Percentiles rank a stretch among this genome's conserved stretches.
Conservation (phyloP, 208 protist genomes). For the Herpetomonas muscarum region DNA sequence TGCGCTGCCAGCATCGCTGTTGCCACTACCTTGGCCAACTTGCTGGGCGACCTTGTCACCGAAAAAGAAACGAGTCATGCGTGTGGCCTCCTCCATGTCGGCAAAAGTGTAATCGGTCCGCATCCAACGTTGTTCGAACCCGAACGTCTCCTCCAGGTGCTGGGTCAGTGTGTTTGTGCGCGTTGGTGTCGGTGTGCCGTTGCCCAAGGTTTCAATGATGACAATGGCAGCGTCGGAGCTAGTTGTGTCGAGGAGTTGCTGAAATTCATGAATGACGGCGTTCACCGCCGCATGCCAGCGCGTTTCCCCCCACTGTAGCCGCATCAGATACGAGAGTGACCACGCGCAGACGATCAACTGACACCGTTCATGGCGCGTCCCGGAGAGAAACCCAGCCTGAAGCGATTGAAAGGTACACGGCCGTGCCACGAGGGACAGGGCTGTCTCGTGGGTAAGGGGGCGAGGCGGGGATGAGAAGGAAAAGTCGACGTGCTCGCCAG, state of each 20-base stretch:
- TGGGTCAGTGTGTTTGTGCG: slow-evolving; percentile 62
- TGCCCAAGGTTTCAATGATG: slow-evolving; percentile 79
- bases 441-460: background rate
- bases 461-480: background rate
- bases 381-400: slow-evolving; percentile 32
- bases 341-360: slow-evolving; percentile 72
- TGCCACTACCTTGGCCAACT: slow-evolving; percentile 18
- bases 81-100: slow-evolving; percentile 36
- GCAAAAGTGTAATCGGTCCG: slow-evolving; percentile 81
- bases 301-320: slow-evolving; percentile 58
- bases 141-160: slow-evolving; percentile 49
- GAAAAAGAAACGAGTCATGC: slow-evolving; percentile 81
- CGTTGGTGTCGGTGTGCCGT: slow-evolving; percentile 40
- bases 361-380: slow-evolving; percentile 30
- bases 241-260: slow-evolving; percentile 29
- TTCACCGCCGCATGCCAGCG: slow-evolving; percentile 65
- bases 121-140: slow-evolving; percentile 62
- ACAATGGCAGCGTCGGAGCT: slow-evolving; percentile 47
- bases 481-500: background rate
- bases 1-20: slow-evolving; percentile 7
- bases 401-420: slow-evolving; percentile 46
- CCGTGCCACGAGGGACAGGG: slow-evolving; percentile 39
- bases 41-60: slow-evolving; percentile 17
- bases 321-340: slow-evolving; percentile 85
- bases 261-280: slow-evolving; percentile 29